Base-by-base conservation (phyloP, 2,329 filamentous ascomycete genomes). In the Colletotrichum neosansevieriae region DNA sequence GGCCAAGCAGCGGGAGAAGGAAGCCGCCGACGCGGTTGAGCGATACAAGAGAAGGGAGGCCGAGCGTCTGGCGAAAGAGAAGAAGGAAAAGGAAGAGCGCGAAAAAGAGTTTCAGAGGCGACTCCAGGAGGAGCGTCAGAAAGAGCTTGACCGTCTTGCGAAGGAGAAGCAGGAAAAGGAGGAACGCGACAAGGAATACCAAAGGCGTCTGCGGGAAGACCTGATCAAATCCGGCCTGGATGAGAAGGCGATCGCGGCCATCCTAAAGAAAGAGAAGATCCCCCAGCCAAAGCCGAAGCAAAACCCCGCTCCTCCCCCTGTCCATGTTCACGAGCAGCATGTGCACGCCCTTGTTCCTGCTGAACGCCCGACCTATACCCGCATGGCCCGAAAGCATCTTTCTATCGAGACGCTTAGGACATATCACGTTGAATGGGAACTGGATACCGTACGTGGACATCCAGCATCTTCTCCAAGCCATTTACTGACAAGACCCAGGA, bases 321-420 rank as follows among this genome's bases (percentile, higher is more conserved):
- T 38, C 36, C 36, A 13, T 38, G 5, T 38, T 5, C 36, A 38
- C 13, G 36, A 38, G 36, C 36, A 38, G 36, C 36, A 38, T 38
- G 51, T 58, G 4, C 58, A 21, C 24, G 15, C 32, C 40, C 70
- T 74, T 21, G 63, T 71, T 15, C 61, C 72, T 15, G 60, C 45
- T 15, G 49, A 58, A 24, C 81, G 84, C 4, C 84, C 87, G 0
- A 89, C 87, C 0, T 90, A 90, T 73, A 91, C 88, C 13, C 84
- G 88, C 71, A 90, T 91, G 88, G 81, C 87, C 1, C 83, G 88
- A 24, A 82, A 83, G 62, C 85, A 91, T 74, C 78, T 91, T 21
- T 90, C 88, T 0, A 81, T 90, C 60, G 88, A 91, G 78, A 90
- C 89, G 4, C 75, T 91, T 64, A 79, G 83, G 56, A 79, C 78